Evolutionary conservation across 345 rosid genomes (phyloP), one percentile per base, ranked within the genome.

Genomic region (Linum lewisii): DNA sequence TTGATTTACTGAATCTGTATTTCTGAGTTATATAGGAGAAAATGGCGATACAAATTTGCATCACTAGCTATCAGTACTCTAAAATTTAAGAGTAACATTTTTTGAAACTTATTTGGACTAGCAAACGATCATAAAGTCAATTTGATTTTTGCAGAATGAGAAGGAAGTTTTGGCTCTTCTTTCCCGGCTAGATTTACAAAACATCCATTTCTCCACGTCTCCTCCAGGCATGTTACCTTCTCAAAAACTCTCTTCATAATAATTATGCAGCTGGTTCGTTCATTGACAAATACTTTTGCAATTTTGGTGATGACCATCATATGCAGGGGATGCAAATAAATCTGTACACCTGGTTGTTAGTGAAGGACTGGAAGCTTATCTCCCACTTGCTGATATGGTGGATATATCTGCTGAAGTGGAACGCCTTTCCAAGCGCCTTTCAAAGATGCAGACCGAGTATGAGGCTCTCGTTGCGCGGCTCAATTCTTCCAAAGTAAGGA

Each of bases 361-460:
- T 63, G 94, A 93, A 75, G 99, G 97, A 57, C 80, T 93, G 51
- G 99, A 93, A 74, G 97, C 99, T 51, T 88, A 86, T 78, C 94
- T 93, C 55, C 97, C 97, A 13, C 95, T 93, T 54, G 81, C 91
- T 5, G 97, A 80, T 66, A 86, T 93, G 97, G 89, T 93, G 64
- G 94, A 85, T 71, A 76, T 93, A 73, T 88, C 95, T 54, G 75
- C 87, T 60, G 99, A 93, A 77, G 84, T 89, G 38, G 79, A 84
- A 64, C 94, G 97, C 73, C 91, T 88, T 69, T 75, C 97, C 16
- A 86, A 86, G 74, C 93, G 94, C 59, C 87, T 93, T 55, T 70
- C 83, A 29, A 93, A 88, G 80, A 86, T 93, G 95, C 85, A 88
- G 69, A 70, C 72, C 5, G 99, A 88, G 75, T 89, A 86, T 59